Conservation (phyloP, 1,284 basidiomycete genomes). For the Coriolopsis trogii region DNA sequence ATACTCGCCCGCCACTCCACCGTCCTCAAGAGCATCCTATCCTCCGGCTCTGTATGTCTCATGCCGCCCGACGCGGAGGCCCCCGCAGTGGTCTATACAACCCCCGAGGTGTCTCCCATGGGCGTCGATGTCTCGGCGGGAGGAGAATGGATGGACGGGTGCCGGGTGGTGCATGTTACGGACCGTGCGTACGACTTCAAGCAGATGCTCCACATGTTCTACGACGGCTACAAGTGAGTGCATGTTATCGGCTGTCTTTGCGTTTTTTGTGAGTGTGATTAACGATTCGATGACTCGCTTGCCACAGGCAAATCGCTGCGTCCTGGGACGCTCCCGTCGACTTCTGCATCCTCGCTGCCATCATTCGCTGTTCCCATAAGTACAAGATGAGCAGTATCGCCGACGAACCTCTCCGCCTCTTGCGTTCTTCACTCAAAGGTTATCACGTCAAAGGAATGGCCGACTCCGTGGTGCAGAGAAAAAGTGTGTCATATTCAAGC, state of each 20-base stretch:
- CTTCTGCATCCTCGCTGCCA: constrained; percentile 4
- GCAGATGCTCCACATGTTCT: constrained; percentile 1
- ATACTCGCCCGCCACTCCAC: not conserved
- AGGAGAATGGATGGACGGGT: not conserved
- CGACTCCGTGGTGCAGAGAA: no score
- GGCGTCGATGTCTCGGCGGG: no score
- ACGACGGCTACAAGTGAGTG: not conserved
- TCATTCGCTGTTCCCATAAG: constrained; percentile 9
- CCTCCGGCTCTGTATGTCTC: no score
- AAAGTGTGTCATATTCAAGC: no score
- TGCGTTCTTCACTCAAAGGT: no score
- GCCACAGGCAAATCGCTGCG: not conserved
- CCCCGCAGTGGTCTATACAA: no score
- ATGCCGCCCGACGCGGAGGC: no score
- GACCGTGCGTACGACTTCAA: constrained; percentile 7
- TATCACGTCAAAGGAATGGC: no score
- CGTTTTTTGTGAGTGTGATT: not conserved
- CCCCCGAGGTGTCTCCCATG: no score
- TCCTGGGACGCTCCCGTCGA: not conserved
- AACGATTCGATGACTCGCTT: not conserved
- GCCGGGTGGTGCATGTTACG: not conserved
- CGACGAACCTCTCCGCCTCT: no score
- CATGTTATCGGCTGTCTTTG: no score
- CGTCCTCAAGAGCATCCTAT: not conserved
- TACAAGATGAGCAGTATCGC: no score